Conservation (phyloP, 495 filamentous ascomycete species). For the Pyronema omphalodes region DNA sequence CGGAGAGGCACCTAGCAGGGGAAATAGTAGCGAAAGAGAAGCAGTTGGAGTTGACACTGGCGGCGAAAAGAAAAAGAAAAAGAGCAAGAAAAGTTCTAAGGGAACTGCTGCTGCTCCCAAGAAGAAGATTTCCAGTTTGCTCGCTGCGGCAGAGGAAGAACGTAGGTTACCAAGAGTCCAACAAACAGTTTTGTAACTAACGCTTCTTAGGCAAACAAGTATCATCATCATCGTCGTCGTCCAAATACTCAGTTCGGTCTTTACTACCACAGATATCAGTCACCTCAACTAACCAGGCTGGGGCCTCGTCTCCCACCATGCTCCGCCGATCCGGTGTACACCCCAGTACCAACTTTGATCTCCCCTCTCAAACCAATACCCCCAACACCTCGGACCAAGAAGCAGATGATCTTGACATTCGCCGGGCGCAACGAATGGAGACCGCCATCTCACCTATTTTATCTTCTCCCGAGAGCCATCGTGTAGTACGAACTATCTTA, state of each 20-base stretch:
- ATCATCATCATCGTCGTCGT: conserved; percentile 26
- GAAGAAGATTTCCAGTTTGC: conserved; percentile 34
- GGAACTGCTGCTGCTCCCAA: conserved; percentile 8
- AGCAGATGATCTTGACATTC: conserved; percentile 64
- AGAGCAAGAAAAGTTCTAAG: conserved; percentile 19
- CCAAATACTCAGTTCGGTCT: conserved; percentile 33
- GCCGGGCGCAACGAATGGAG: conserved; percentile 63
- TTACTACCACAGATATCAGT: conserved; percentile 44
- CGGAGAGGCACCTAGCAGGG: conserved; percentile 17
- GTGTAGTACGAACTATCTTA: conserved; percentile 71
- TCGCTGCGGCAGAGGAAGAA: conserved; percentile 60
- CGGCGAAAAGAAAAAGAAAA: conserved; percentile 23
- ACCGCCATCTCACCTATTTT: conserved; percentile 63
- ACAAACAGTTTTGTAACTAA: conserved; percentile 3
- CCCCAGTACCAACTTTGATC: conserved; percentile 63
- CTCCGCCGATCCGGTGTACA: conserved; percentile 41
- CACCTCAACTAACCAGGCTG: conserved; percentile 38
- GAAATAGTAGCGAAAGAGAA: conserved; percentile 27
- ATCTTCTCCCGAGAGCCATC: conserved; percentile 52
- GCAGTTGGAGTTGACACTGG: conserved; percentile 18
- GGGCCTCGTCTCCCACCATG: conserved; percentile 18
- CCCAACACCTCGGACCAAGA: conserved; percentile 77
- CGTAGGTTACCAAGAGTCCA: conserved; percentile 35
- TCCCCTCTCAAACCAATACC: conserved; percentile 48
- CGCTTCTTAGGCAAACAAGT: conserved; percentile 22